Evolutionary conservation across 1,139 yeast species (phyloP).

Genomic region (Zhuliangozyma blackwelliae): DNA sequence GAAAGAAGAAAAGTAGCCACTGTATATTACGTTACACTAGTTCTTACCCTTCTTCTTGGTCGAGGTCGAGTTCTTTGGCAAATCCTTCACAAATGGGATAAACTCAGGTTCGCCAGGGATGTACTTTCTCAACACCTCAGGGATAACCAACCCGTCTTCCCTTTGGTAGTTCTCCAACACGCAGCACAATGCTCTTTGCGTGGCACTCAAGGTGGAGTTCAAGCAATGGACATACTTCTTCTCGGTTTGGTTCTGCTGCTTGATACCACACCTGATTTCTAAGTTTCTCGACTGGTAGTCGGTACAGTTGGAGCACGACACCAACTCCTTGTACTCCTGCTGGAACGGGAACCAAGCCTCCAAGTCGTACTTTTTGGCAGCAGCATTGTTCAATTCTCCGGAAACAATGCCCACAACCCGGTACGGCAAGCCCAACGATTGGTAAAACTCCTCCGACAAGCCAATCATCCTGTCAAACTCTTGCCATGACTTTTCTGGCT

Average conservation of each 20-base stretch:
- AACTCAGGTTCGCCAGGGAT: constrained; percentile 99
- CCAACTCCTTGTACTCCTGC: constrained; percentile 96
- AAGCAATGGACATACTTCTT: constrained; percentile 98
- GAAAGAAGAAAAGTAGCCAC: no score
- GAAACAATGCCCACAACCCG: constrained; percentile 97
- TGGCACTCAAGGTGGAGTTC: constrained; percentile 95
- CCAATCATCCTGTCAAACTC: constrained; percentile 96
- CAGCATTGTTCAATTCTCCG: constrained; percentile 98
- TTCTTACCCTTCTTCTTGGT: constrained; percentile 51
- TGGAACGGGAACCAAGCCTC: constrained; percentile 99
- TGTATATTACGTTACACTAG: not conserved
- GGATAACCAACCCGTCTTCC: constrained; percentile 88
- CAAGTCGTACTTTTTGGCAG: constrained; percentile 96
- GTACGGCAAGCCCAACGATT: constrained; percentile 89
- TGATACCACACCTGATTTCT: constrained; percentile 98
- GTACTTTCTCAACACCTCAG: constrained; percentile 91
- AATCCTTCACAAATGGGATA: constrained; percentile 82
- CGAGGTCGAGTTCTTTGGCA: constrained; percentile 91
- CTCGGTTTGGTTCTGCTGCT: constrained; percentile 91
- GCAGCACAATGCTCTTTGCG: constrained; percentile 97
- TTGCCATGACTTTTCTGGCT: constrained; percentile 97
- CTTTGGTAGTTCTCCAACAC: constrained; percentile 96
- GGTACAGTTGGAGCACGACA: constrained; percentile 97
- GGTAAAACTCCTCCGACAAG: constrained; percentile 87
- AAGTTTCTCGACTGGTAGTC: constrained; percentile 98